A percentile compares a stretch with the other conserved stretches of the same genome.
phyloP scores from a whole-genome alignment of 148 eudicot genomes.

The Euryodendron excelsum region DNA sequence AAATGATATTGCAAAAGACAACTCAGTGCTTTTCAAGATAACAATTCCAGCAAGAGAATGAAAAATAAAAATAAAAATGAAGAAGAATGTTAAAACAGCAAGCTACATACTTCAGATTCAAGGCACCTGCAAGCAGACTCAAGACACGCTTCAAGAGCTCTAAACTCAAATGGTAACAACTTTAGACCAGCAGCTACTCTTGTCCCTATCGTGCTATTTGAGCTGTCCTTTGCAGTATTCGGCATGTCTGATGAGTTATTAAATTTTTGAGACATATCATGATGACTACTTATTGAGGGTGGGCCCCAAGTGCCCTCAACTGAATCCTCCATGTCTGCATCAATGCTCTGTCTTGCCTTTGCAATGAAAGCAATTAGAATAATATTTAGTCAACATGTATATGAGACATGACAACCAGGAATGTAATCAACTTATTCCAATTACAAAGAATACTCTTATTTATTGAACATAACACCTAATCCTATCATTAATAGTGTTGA shows the following conservation, averaged over 20 bases:
- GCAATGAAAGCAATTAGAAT: background rate
- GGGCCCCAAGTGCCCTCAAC: background rate
- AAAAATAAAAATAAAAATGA: background rate
- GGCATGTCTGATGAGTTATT: background rate
- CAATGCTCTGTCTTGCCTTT: background rate
- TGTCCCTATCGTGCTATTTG: background rate
- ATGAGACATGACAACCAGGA: background rate
- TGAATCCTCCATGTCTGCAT: background rate
- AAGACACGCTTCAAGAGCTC: conserved; percentile 55
- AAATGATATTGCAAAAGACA: background rate
- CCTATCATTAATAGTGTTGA: no score
- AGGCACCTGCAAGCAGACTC: conserved; percentile 58
- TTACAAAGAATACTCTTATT: no score
- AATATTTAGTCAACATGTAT: no score
- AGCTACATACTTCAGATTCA: conserved; percentile 43
- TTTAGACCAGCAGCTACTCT: conserved; percentile 22
- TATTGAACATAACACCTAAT: no score
- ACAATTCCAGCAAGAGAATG: background rate
- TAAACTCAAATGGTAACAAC: conserved; percentile 48
- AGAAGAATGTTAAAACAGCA: background rate
- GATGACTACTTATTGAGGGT: background rate
- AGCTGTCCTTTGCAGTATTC: background rate
- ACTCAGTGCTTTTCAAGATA: background rate
- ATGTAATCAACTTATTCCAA: no score
- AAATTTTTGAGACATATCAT: background rate